Evolutionary conservation across 805 yeast species (phyloP).

Genomic region (Candida arabinofermentans): DNA sequence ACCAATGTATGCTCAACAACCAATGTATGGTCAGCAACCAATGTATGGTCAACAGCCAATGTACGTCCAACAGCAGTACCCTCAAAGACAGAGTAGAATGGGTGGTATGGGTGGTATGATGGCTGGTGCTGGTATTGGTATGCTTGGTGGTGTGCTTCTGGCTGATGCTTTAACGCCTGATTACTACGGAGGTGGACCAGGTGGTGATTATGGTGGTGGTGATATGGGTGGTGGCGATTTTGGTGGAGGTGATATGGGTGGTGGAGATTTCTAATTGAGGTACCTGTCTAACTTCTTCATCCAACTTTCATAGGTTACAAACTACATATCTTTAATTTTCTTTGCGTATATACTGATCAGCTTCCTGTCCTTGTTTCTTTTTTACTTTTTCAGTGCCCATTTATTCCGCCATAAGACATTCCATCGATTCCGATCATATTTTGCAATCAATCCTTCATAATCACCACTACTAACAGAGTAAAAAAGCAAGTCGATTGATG

Average conservation of each 20-base stretch:
- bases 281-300: too few species aligned
- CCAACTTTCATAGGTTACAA: too few species aligned
- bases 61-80: constrained; percentile 18
- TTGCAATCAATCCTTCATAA: too few species aligned
- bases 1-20: constrained; percentile 16
- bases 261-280: constrained; percentile 10
- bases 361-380: too few species aligned
- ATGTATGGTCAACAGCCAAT: constrained; percentile 15
- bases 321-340: too few species aligned
- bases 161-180: constrained; percentile 9
- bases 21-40: constrained; percentile 16
- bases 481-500: too few species aligned
- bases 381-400: too few species aligned
- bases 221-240: constrained; percentile 13
- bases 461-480: too few species aligned
- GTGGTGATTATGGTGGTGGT: constrained; percentile 12
- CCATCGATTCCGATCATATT: too few species aligned
- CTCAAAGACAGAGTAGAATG: constrained; percentile 18
- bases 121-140: constrained; percentile 25
- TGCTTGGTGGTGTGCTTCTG: constrained; percentile 20
- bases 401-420: too few species aligned
- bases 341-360: too few species aligned
- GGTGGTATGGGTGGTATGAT: constrained; percentile 32
- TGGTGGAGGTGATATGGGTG: constrained; percentile 14
- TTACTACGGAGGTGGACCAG: constrained; percentile 12